Evolutionary conservation across 305 asterid species (phyloP), one percentile per base, ranked within the genome.

Genomic region (Lippia alba): DNA sequence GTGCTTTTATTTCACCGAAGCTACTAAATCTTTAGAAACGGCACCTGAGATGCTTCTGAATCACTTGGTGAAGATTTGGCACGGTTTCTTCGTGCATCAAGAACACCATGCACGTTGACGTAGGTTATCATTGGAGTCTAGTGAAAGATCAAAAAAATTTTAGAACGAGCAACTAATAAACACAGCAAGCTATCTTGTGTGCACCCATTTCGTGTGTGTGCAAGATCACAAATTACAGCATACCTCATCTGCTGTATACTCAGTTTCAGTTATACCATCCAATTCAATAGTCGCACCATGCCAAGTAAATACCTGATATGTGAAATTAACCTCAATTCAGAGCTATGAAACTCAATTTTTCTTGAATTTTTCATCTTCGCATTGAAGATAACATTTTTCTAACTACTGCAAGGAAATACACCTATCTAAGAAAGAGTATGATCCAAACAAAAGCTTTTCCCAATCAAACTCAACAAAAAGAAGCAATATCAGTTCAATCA

Each of bases 51-150:
- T 71, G 81, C 72, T 71, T 90, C 98, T 63, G 99, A 87, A 78
- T 94, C 97, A 66, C 80, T 74, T 3, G 96, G 82, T 12, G 94
- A 88, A 77, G 90, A 94, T 86, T 89, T 94, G 45, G 98, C 99
- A 14, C 86, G 97, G 74, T 85, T 80, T 80, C 98, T 83, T 74
- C 99, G 83, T 68, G 92, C 98, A 75, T 94, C 98, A 61, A 94
- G 81, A 72, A 92, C 92, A 30, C 95, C 97, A 79, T 94, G 99
- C 69, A 90, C 98, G 75, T 94, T 90, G 55, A 94, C 87, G 74
- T 94, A 94, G 82, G 97, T 91, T 74, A 94, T 79, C 99, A 94
- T 88, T 33, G 99, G 99, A 16, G 98, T 94, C 99, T 92, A 74
- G 64, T 50, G 4, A 36, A 36, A 36, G 41, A 72, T 56, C 46